Evolutionary conservation across 2,329 filamentous ascomycete genomes (phyloP).

Genomic region (Parastagonospora avenae): DNA sequence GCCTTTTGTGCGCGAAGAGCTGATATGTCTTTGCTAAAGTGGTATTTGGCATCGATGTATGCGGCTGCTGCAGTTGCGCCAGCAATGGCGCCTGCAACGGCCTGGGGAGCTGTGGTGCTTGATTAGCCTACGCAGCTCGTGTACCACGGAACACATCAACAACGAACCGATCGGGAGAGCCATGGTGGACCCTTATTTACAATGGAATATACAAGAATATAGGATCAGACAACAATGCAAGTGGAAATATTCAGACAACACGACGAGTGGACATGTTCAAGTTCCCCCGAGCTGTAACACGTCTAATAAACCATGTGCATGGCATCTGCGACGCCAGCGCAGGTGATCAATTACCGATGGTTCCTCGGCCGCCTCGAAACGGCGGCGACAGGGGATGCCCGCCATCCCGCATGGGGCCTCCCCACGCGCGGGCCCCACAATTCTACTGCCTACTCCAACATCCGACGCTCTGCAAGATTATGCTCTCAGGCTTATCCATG

Average conservation of each 20-base stretch:
- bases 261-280: neutral
- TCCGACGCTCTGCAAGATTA: conserved; percentile 6
- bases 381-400: conserved; percentile 1
- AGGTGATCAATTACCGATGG: conserved; percentile 36
- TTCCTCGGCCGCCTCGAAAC: conserved; percentile 22
- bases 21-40: conserved; percentile 66
- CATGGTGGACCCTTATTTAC: neutral
- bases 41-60: conserved; percentile 73
- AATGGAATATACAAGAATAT: neutral
- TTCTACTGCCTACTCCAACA: conserved; percentile 10
- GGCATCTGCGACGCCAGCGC: conserved; percentile 17
- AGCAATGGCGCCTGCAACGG: conserved; percentile 40
- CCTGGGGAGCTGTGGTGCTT: conserved; percentile 24
- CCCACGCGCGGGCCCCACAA: conserved; percentile 22
- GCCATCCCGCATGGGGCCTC: conserved; percentile 10
- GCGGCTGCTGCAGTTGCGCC: conserved; percentile 52
- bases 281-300: conserved; percentile 4
- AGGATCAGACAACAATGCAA: neutral
- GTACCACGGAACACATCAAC: neutral
- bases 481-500: neutral
- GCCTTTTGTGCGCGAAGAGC: conserved; percentile 52
- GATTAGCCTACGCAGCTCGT: conserved; percentile 8
- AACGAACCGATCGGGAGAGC: conserved; percentile 7
- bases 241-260: neutral
- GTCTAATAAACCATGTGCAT: conserved; percentile 11